A percentile compares a stretch with the other conserved stretches of the same genome.
Evolutionary conservation across 495 filamentous ascomycete genomes (phyloP).

Genomic region (Aspergillus indologenus): DNA sequence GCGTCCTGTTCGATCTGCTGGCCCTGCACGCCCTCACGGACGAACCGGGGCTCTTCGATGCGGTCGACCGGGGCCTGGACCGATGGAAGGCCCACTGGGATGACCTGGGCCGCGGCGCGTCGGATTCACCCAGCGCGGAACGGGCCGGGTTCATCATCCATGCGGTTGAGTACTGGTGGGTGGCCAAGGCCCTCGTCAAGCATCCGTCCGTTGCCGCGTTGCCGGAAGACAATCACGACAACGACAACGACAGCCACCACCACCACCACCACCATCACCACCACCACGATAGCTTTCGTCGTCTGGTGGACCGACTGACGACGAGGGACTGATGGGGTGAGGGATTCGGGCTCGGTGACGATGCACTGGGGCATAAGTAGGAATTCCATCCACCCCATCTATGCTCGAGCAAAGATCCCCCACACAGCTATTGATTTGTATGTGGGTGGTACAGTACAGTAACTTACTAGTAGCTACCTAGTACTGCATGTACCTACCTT

Average conservation of each 20-base stretch:
- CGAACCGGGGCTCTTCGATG: neutral
- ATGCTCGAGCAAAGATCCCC: too few relatives aligned
- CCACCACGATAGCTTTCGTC: neutral
- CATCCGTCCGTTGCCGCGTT: neutral
- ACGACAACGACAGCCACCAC: too few relatives aligned
- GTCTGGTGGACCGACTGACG: neutral
- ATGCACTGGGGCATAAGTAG: too few relatives aligned
- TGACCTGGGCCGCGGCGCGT: neutral
- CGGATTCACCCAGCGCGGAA: neutral
- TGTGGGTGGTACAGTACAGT: too few relatives aligned
- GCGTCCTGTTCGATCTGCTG: conserved; percentile 3
- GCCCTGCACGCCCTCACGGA: neutral
- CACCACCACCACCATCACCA: too few relatives aligned
- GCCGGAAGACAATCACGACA: neutral
- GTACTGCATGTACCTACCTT: too few relatives aligned
- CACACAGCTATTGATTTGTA: too few relatives aligned
- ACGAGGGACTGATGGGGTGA: too few relatives aligned
- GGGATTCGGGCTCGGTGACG: too few relatives aligned
- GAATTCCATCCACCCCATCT: too few relatives aligned
- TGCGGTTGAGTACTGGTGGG: conserved; percentile 10
- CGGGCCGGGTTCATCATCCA: conserved; percentile 8
- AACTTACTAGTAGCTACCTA: too few relatives aligned
- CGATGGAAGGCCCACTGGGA: conserved; percentile 7
- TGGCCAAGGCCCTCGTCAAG: conserved; percentile 4
- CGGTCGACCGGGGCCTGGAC: neutral